Conservation (phyloP, 2,329 filamentous ascomycete genomes). For the Beauveria sp. region DNA sequence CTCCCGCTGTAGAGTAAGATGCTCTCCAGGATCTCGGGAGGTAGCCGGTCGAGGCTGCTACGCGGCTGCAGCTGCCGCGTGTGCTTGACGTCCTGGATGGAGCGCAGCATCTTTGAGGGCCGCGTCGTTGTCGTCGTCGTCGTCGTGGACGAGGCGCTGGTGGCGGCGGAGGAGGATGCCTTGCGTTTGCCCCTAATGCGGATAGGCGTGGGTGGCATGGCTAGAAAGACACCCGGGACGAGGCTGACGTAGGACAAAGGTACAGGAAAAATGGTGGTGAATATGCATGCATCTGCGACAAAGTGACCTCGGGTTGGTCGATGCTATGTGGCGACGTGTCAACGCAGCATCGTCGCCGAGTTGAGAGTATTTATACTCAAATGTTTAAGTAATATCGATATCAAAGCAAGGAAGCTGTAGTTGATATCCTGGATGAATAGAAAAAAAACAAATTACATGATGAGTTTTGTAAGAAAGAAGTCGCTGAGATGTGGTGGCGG, state of each 20-base stretch:
- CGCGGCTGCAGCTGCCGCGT: conserved; percentile 20
- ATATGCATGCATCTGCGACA: not conserved
- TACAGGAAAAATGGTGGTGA: not conserved
- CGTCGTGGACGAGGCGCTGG: not conserved
- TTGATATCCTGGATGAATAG: no score
- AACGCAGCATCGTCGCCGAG: not conserved
- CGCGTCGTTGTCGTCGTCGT: not conserved
- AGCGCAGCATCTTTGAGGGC: conserved; percentile 4
- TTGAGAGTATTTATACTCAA: no score
- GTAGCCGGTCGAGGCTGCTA: conserved; percentile 30
- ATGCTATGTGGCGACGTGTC: not conserved
- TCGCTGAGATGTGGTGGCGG: not conserved
- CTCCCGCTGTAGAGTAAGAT: conserved; percentile 45
- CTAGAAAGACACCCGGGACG: not conserved
- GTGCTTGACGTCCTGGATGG: conserved; percentile 21
- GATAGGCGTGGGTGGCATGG: conserved; percentile 43
- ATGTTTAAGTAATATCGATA: no score
- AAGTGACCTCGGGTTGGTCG: not conserved
- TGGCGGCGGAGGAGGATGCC: conserved; percentile 10
- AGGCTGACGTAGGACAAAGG: not conserved
- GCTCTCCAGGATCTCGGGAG: conserved; percentile 44
- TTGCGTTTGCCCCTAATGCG: conserved; percentile 39
- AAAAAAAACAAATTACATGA: no score
- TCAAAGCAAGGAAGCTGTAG: no score
- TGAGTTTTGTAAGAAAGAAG: not conserved